Base-by-base conservation (phyloP, 306 rosid species). In the Gillenia trifoliata region DNA sequence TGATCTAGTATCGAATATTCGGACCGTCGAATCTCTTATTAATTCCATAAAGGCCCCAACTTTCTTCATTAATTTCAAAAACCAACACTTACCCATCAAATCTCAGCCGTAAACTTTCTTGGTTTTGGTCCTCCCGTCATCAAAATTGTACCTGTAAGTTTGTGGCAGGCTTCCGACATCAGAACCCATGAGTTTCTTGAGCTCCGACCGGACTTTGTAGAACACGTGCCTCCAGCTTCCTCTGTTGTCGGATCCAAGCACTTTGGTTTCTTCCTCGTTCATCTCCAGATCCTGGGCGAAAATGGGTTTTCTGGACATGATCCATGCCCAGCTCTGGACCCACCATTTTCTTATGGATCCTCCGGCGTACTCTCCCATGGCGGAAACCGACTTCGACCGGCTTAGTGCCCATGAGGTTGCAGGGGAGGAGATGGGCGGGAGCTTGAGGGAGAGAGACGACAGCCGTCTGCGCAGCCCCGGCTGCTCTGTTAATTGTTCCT, bases 211-310 rank as follows among this genome's bases (percentile, higher is more conserved):
- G 49, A 88, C 75, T 84, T 92, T 88, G 16, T 50, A 88, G 83
- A 88, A 79, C 60, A 93, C 86, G 76, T 91, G 97, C 50, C 83
- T 78, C 89, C 80, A 87, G 78, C 87, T 93, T 15, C 97, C 97
- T 66, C 75, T 84, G 85, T 72, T 71, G 66, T 81, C 76, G 56
- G 91, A 84, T 15, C 91, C 91, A 6, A 93, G 90, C 50, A 82
- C 30, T 79, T 88, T 91, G 33, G 88, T 79, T 86, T 87, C 97
- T 11, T 85, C 90, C 50, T 91, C 90, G 83, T 90, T 88, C 91
- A 93, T 78, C 82, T 93, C 98, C 71, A 91, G 96, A 88, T 93
- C 98, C 34, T 47, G 49, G 2, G 92, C 91, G 50, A 93, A 91
- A 8, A 86, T 79, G 57, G 93, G 94, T 38, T 87, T 93, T 45